phyloP scores from a whole-genome alignment of 1,284 basidiomycete genomes.

The Phellopilus nigrolimitatus region DNA sequence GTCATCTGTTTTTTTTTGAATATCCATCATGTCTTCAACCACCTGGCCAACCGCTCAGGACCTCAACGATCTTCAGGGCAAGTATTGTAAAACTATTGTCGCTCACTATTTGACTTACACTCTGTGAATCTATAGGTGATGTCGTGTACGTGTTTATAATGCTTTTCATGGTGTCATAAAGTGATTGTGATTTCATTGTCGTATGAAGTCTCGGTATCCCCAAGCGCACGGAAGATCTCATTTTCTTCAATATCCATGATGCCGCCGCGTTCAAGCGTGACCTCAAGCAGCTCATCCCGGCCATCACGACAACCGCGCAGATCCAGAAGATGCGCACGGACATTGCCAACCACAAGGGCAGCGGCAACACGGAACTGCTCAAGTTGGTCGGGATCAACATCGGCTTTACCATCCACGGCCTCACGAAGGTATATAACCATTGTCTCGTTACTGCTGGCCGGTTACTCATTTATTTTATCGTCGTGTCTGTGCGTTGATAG shows the following conservation, averaged over 20 bases:
- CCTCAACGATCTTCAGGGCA: slow-evolving; percentile 20
- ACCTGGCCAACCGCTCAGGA: slow-evolving; percentile 19
- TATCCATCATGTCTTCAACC: slow-evolving; percentile 6
- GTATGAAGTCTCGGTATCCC: slow-evolving; percentile 18
- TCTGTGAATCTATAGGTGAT: slow-evolving; percentile 7
- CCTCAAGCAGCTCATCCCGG: slow-evolving; percentile 29
- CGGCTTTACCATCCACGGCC: slow-evolving; percentile 21
- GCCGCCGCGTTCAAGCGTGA: slow-evolving; percentile 28
- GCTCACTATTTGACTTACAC: not conserved
- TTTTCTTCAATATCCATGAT: slow-evolving; percentile 32
- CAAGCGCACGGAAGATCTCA: slow-evolving; percentile 31
- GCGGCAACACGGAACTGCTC: slow-evolving; percentile 30
- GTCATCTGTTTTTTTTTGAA: not conserved
- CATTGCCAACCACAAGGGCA: slow-evolving; percentile 32
- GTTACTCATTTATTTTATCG: not conserved
- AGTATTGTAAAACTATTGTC: not conserved
- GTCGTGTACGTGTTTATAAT: slow-evolving; percentile 11
- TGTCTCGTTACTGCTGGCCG: not conserved
- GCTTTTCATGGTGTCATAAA: not conserved
- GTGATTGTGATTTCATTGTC: not conserved
- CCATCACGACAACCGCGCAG: slow-evolving; percentile 30
- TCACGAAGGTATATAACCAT: slow-evolving; percentile 17
- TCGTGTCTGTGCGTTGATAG: not conserved
- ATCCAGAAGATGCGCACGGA: slow-evolving; percentile 27
- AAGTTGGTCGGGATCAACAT: slow-evolving; percentile 23